A percentile compares a stretch with the other conserved stretches of the same genome.
phyloP scores from a whole-genome alignment of 2,329 filamentous ascomycete genomes.

The Hypoxylon sp. region DNA sequence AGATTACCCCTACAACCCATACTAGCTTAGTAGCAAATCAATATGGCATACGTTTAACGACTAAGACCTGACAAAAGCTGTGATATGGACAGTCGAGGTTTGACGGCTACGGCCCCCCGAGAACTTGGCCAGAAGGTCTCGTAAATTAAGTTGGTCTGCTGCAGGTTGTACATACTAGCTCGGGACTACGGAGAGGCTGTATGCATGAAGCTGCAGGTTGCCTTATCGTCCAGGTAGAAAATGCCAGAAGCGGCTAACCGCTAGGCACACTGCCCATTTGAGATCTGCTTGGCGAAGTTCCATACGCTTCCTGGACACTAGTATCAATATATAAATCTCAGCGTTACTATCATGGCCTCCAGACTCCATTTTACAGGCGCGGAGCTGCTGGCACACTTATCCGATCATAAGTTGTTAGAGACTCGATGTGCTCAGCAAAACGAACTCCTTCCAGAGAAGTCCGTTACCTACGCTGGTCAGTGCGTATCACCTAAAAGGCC shows the following conservation, averaged over 20 bases:
- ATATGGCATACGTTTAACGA: slow-evolving; percentile 17
- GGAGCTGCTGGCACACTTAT: background rate
- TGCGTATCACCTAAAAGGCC: slow-evolving; percentile 27
- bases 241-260: slow-evolving; percentile 39
- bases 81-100: background rate
- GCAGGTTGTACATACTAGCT: slow-evolving; percentile 20
- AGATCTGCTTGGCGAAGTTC: slow-evolving; percentile 10
- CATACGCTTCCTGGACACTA: background rate
- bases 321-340: background rate
- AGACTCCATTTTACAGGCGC: background rate
- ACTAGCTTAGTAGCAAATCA: slow-evolving; percentile 17
- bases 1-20: slow-evolving; percentile 25
- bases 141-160: slow-evolving; percentile 1
- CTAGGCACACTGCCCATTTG: slow-evolving; percentile 20
- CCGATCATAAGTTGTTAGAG: background rate
- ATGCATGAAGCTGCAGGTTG: slow-evolving; percentile 42
- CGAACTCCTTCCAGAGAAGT: background rate
- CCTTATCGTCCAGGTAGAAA: slow-evolving; percentile 37
- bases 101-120: slow-evolving; percentile 4
- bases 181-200: slow-evolving; percentile 37
- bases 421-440: background rate
- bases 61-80: background rate
- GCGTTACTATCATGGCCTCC: background rate
- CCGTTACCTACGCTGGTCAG: background rate
- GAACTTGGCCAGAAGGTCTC: slow-evolving; percentile 6